A percentile compares a stretch with the other conserved stretches of the same genome.
Evolutionary conservation across 371 early-diverging fungal genomes (phyloP).

Genomic region (Mucor mucedo): DNA sequence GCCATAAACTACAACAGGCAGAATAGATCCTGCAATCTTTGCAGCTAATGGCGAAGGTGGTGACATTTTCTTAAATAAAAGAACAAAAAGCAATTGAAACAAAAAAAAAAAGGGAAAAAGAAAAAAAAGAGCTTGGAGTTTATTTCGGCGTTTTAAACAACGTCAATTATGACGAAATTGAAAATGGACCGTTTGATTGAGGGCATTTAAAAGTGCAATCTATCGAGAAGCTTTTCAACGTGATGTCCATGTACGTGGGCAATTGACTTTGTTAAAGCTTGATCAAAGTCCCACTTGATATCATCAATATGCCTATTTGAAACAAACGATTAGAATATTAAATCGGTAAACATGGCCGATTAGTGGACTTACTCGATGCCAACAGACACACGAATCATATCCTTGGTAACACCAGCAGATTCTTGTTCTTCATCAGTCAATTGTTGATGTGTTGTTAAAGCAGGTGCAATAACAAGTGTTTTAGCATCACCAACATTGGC

Average conservation of each 20-base stretch:
- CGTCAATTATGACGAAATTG: slow-evolving; percentile 4
- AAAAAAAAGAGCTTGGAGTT: not conserved
- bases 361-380: slow-evolving; percentile 68
- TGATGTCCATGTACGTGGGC: not conserved
- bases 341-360: no score
- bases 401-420: slow-evolving; percentile 79
- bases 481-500: slow-evolving; percentile 93
- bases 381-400: slow-evolving; percentile 84
- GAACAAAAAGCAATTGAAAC: not conserved
- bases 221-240: not conserved
- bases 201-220: not conserved
- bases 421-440: slow-evolving; percentile 79
- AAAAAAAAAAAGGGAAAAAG: not conserved
- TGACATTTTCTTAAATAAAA: slow-evolving; percentile 17
- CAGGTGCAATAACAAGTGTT: slow-evolving; percentile 85
- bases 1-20: slow-evolving; percentile 44
- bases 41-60: slow-evolving; percentile 25
- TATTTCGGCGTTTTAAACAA: not conserved
- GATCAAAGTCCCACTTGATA: slow-evolving; percentile 79
- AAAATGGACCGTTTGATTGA: not conserved
- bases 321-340: not conserved
- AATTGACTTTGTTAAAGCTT: slow-evolving; percentile 47
- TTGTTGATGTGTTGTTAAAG: slow-evolving; percentile 88
- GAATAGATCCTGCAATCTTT: slow-evolving; percentile 29
- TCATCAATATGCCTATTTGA: slow-evolving; percentile 77